These are phyloP conservation scores for Camillea tinctor DNA, from an alignment of 2,329 filamentous ascomycete genomes.

Conservation along the genomic window DNA sequence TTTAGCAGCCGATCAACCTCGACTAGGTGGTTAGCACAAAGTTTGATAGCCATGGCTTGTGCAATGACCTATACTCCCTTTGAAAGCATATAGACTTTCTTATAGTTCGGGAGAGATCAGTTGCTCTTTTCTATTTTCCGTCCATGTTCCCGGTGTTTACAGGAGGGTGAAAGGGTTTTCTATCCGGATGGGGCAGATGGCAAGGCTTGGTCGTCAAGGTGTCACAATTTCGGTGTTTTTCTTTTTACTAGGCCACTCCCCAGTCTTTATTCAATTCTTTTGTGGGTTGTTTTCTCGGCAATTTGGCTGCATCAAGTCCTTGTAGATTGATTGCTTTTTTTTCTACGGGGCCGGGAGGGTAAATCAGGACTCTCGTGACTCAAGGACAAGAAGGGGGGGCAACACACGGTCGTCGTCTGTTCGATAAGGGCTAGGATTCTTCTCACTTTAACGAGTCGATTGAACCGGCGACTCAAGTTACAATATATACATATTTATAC, in stretches of 20 bases:
- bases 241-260: not conserved
- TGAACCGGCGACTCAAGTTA: not conserved
- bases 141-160: constrained; percentile 12
- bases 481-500: not conserved
- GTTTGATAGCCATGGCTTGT: constrained; percentile 4
- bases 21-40: not conserved
- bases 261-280: not conserved
- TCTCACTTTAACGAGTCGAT: not conserved
- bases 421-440: not conserved
- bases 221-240: not conserved
- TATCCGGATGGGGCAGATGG: constrained; percentile 12
- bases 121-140: constrained; percentile 5
- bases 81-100: constrained; percentile 8
- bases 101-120: constrained; percentile 11
- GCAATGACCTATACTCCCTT: constrained; percentile 16
- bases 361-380: not conserved
- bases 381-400: not conserved
- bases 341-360: not conserved
- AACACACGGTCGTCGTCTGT: not conserved
- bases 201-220: not conserved
- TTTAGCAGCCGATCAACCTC: not conserved
- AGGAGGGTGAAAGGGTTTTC: constrained; percentile 5
- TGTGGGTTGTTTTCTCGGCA: not conserved
- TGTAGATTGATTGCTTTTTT: not conserved
- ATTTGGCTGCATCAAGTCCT: not conserved